A percentile compares a stretch with the other conserved stretches of the same genome.
These are phyloP conservation scores for Coemansia sp. DNA, from an alignment of 192 early-diverging fungal genomes.

Conservation along the genomic window DNA sequence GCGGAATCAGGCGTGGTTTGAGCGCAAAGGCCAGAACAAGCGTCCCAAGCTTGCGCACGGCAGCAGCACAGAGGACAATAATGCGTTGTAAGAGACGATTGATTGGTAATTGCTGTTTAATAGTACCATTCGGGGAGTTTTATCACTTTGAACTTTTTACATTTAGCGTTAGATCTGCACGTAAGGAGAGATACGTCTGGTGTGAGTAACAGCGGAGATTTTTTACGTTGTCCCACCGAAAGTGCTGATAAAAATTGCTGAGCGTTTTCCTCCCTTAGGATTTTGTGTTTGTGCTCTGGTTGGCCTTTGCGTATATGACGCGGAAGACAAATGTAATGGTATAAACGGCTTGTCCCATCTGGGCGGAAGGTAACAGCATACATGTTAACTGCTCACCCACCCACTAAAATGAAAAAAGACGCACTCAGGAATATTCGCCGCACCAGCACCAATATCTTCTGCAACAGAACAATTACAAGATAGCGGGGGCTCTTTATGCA, in stretches of 20 bases:
- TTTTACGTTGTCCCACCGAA: background rate
- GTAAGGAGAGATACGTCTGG: no score
- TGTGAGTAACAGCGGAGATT: background rate
- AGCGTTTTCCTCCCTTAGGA: no score
- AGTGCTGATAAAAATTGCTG: background rate
- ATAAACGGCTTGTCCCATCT: no score
- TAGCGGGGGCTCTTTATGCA: no score
- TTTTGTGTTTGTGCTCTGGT: no score
- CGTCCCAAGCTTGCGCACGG: constrained; percentile 9
- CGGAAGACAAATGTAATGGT: no score
- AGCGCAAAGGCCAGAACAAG: constrained; percentile 37
- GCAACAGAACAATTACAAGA: no score
- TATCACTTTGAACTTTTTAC: background rate
- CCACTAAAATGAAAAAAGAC: no score
- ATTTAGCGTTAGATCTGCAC: background rate
- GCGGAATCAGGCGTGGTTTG: constrained; percentile 49
- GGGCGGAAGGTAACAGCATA: no score
- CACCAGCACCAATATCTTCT: background rate
- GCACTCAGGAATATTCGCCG: constrained; percentile 6
- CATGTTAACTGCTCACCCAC: no score
- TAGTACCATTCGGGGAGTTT: background rate
- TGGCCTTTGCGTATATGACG: no score
- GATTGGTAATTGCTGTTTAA: background rate
- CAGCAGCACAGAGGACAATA: background rate
- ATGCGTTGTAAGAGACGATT: background rate